These are phyloP conservation scores for Manihot esculenta DNA, from an alignment of 441 rosid species.

Conservation along the genomic window DNA sequence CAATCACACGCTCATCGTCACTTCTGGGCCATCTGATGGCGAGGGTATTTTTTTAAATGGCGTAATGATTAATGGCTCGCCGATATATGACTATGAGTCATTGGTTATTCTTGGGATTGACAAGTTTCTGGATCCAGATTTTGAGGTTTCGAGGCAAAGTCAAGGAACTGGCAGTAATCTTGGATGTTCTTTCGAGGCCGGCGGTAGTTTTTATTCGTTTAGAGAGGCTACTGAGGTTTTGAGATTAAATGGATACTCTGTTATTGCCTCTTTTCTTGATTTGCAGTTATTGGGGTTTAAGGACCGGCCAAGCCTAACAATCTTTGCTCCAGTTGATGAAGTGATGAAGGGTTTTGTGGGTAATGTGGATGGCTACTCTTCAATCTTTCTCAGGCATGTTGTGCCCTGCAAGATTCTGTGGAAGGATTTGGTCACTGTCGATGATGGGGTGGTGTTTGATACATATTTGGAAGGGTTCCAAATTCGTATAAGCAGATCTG, in stretches of 20 bases:
- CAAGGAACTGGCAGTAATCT: neutral
- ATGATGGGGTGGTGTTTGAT: constrained; percentile 20
- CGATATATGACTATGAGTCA: constrained; percentile 34
- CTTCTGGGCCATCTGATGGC: constrained; percentile 3
- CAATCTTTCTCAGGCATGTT: constrained; percentile 15
- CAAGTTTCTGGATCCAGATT: constrained; percentile 32
- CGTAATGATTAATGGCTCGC: constrained; percentile 23
- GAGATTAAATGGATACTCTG: constrained; percentile 34
- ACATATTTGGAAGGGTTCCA: constrained; percentile 34
- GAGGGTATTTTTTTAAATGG: constrained; percentile 23
- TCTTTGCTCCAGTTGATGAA: constrained; percentile 39
- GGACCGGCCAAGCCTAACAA: constrained; percentile 24
- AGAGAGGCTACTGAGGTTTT: constrained; percentile 18
- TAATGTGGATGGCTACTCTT: constrained; percentile 18
- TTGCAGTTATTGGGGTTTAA: constrained; percentile 30
- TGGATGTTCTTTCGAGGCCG: neutral
- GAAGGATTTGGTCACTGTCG: constrained; percentile 31
- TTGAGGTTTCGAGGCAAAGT: neutral
- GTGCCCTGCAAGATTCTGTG: constrained; percentile 21
- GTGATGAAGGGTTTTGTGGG: constrained; percentile 14
- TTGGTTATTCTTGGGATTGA: constrained; percentile 34
- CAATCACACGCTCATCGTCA: constrained; percentile 33
- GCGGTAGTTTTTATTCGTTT: neutral
- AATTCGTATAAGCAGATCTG: constrained; percentile 30
- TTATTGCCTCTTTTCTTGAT: constrained; percentile 44